Evolutionary conservation across 1,284 basidiomycete genomes (phyloP).

Genomic region (Mycena citricolor): DNA sequence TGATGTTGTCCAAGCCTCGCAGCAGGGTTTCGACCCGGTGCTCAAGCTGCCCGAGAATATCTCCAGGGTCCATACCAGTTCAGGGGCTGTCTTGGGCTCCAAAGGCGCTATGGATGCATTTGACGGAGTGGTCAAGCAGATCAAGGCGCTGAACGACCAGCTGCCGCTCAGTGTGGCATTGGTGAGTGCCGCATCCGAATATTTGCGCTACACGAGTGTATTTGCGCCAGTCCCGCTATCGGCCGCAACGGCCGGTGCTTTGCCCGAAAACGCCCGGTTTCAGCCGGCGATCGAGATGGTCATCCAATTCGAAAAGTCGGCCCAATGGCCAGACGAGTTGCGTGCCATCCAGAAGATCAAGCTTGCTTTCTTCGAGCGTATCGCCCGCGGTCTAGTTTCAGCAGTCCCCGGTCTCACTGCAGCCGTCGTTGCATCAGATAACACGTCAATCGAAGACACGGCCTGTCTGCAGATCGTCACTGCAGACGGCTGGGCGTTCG

Average conservation of each 20-base stretch:
- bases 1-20: constrained; percentile 55
- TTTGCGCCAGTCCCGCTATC: constrained; percentile 72
- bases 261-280: constrained; percentile 63
- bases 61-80: constrained; percentile 47
- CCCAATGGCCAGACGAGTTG: constrained; percentile 94
- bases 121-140: constrained; percentile 73
- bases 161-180: constrained; percentile 83
- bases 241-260: constrained; percentile 39
- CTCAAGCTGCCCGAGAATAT: constrained; percentile 65
- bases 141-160: constrained; percentile 78
- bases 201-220: constrained; percentile 81
- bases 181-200: constrained; percentile 72
- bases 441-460: constrained; percentile 65
- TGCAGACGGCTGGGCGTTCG: constrained; percentile 86
- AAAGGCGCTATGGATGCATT: constrained; percentile 79
- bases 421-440: constrained; percentile 55
- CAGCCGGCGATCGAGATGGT: constrained; percentile 71
- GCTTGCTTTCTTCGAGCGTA: constrained; percentile 85
- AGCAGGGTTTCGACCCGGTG: constrained; percentile 64
- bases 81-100: constrained; percentile 63
- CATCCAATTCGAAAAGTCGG: constrained; percentile 88
- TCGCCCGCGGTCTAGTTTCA: constrained; percentile 64
- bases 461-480: constrained; percentile 78
- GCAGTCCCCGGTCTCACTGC: constrained; percentile 53
- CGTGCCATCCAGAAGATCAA: constrained; percentile 94